Conservation (phyloP, 2,329 filamentous ascomycete genomes). For the Trichoderma guizhouense region DNA sequence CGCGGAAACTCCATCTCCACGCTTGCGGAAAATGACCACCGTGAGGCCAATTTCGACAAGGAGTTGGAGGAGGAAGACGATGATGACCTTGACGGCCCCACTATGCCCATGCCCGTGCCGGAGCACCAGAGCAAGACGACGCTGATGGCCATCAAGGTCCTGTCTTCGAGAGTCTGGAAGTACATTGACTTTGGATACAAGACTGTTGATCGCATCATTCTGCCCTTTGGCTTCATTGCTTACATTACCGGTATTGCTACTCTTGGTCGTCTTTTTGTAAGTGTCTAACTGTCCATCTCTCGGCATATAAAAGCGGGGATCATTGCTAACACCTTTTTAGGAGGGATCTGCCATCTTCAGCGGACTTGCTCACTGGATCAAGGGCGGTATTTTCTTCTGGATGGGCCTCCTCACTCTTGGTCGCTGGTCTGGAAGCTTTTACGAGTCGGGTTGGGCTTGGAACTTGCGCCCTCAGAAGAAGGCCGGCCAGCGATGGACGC, state of each 20-base stretch:
- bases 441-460: constrained; percentile 93
- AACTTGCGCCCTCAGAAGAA: constrained; percentile 66
- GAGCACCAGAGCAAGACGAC: constrained; percentile 50
- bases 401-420: constrained; percentile 83
- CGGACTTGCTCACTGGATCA: constrained; percentile 88
- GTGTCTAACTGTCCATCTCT: constrained; percentile 29
- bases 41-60: constrained; percentile 37
- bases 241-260: constrained; percentile 70
- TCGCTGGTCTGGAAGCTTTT: constrained; percentile 86
- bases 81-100: constrained; percentile 31
- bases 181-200: constrained; percentile 60
- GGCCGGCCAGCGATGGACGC: constrained; percentile 61
- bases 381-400: constrained; percentile 93
- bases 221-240: constrained; percentile 73
- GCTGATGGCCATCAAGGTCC: constrained; percentile 51
- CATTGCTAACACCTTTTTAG: constrained; percentile 39
- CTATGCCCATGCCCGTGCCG: constrained; percentile 22
- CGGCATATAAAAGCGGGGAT: background rate
- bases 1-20: constrained; percentile 64
- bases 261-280: constrained; percentile 80
- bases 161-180: constrained; percentile 55
- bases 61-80: constrained; percentile 49
- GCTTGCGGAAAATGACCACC: constrained; percentile 27
- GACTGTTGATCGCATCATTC: constrained; percentile 69
- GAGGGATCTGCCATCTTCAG: constrained; percentile 70